These are phyloP conservation scores for Endocalyx cinctus DNA, from an alignment of 2,329 filamentous ascomycete species.

Conservation along the genomic window DNA sequence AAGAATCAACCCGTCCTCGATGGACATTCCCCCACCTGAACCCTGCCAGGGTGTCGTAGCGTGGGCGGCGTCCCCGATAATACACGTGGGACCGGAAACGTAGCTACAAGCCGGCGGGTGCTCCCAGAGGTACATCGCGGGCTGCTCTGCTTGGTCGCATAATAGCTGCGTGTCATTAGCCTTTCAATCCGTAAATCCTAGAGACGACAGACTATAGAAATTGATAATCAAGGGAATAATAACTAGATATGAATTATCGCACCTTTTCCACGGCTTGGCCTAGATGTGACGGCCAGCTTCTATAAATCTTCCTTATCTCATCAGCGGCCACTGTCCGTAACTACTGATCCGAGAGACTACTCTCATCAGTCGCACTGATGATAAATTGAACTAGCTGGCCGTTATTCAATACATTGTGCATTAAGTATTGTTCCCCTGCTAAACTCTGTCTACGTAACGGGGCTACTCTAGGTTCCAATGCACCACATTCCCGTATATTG, in stretches of 20 bases:
- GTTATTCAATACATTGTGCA: conserved; percentile 15
- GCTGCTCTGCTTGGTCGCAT: conserved; percentile 15
- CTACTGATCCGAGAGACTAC: conserved; percentile 12
- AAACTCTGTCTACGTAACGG: too few relatives aligned
- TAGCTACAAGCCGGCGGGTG: conserved; percentile 14
- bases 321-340: conserved; percentile 11
- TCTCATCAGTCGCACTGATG: conserved; percentile 10
- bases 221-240: too few relatives aligned
- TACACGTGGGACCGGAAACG: conserved; percentile 13
- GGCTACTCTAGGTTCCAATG: too few relatives aligned
- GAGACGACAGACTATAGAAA: too few relatives aligned
- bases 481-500: too few relatives aligned
- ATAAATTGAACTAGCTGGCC: conserved; percentile 17
- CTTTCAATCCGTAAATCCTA: too few relatives aligned
- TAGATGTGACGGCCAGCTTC: conserved; percentile 15
- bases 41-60: conserved; percentile 16
- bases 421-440: too few relatives aligned
- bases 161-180: conserved; percentile 14
- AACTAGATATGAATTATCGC: too few relatives aligned
- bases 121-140: conserved; percentile 19
- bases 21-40: conserved; percentile 17
- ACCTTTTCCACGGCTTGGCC: conserved; percentile 16
- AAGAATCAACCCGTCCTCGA: conserved; percentile 17
- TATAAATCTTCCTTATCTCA: conserved; percentile 14
- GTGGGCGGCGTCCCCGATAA: conserved; percentile 16